Evolutionary conservation across 2,329 filamentous ascomycete species (phyloP).

Genomic region (Cryphonectria naterciae): DNA sequence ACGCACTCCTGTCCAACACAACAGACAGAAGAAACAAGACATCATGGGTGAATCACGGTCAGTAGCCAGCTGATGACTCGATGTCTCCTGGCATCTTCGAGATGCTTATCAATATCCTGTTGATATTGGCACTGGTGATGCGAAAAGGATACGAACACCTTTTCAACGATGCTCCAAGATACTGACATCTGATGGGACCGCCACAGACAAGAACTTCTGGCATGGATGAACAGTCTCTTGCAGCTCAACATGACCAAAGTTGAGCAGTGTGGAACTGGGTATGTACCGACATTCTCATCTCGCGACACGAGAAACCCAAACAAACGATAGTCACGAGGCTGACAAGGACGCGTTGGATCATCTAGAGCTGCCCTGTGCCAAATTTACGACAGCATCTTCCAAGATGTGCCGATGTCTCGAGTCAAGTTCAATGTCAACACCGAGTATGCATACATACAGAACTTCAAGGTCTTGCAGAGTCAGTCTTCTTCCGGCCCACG

Average conservation of each 20-base stretch:
- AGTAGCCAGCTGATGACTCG: constrained; percentile 2
- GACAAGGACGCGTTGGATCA: neutral
- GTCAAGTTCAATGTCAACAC: constrained; percentile 99
- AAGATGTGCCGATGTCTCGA: constrained; percentile 89
- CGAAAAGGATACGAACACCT: neutral
- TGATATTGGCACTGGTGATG: neutral
- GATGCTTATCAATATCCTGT: neutral
- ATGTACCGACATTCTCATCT: constrained; percentile 41
- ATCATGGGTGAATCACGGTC: constrained; percentile 70
- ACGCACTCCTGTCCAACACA: constrained; percentile 14
- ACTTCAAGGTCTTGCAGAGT: constrained; percentile 98
- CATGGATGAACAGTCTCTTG: constrained; percentile 96
- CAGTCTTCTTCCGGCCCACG: constrained; percentile 42
- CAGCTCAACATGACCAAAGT: constrained; percentile 98
- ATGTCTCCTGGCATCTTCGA: neutral
- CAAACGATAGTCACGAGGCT: constrained; percentile 24
- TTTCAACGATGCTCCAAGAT: neutral
- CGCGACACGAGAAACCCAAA: neutral
- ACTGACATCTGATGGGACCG: constrained; percentile 19
- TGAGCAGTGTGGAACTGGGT: constrained; percentile 99
- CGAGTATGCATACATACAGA: constrained; percentile 97
- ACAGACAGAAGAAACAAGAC: constrained; percentile 30
- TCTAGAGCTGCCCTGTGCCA: constrained; percentile 90
- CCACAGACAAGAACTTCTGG: constrained; percentile 87
- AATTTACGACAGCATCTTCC: constrained; percentile 97